Conservation (phyloP, 2,329 filamentous ascomycete genomes). For the Thielaviopsis punctulata region DNA sequence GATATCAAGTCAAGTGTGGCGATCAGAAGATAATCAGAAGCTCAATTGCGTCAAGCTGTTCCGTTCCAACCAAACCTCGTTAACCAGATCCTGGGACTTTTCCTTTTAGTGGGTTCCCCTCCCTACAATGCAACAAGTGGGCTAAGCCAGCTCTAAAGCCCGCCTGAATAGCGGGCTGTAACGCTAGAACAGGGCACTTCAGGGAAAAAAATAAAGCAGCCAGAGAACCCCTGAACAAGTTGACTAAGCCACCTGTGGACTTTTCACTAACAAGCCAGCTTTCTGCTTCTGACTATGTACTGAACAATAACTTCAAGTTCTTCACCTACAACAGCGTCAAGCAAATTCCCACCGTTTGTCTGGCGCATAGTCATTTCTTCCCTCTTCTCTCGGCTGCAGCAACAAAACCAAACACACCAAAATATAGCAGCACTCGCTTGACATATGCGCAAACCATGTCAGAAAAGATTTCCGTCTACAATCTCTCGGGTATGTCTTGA, state of each 20-base stretch:
- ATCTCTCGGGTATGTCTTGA: conserved; percentile 37
- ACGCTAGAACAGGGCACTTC: too few species aligned
- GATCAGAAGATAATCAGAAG: background rate
- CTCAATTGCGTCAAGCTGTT: background rate
- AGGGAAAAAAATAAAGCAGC: too few species aligned
- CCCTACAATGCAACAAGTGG: too few species aligned
- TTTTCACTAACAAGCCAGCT: conserved; percentile 12
- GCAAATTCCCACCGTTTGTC: background rate
- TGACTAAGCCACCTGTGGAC: conserved; percentile 7
- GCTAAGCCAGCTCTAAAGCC: background rate
- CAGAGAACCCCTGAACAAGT: too few species aligned
- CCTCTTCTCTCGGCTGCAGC: background rate
- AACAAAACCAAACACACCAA: background rate
- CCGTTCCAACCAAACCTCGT: background rate
- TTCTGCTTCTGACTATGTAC: conserved; percentile 4
- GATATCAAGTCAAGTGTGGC: background rate
- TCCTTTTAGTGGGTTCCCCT: background rate
- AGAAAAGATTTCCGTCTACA: conserved; percentile 49
- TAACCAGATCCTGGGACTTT: too few species aligned
- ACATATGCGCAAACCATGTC: conserved; percentile 13
- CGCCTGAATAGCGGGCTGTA: background rate
- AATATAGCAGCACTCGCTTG: background rate
- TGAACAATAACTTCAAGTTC: too few species aligned
- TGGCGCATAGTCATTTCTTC: background rate
- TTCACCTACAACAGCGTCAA: background rate